Percentiles rank a stretch among this genome's conserved stretches.
Evolutionary conservation across 345 rosid genomes (phyloP).

Genomic region (Nephelium lappaceum): DNA sequence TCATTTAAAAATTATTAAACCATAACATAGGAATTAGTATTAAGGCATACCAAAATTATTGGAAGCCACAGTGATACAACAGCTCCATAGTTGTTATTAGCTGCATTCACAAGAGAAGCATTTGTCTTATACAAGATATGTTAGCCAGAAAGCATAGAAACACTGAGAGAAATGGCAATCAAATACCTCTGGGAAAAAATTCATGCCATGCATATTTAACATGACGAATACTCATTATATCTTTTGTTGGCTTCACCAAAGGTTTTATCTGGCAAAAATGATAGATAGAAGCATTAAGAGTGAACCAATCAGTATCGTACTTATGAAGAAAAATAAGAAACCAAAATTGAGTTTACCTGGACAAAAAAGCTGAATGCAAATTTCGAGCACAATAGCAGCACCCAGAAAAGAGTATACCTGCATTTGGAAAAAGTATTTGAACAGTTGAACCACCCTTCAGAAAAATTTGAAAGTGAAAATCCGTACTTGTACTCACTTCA

Average conservation of each 20-base stretch:
- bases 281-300: constrained; percentile 18
- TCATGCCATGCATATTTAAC: constrained; percentile 90
- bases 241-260: constrained; percentile 88
- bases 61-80: constrained; percentile 85
- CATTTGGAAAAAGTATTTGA: constrained; percentile 25
- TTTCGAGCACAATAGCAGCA: constrained; percentile 72
- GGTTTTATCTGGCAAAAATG: constrained; percentile 62
- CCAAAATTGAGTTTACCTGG: constrained; percentile 55
- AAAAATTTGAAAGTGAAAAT: constrained; percentile 16
- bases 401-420: constrained; percentile 95
- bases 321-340: constrained; percentile 7
- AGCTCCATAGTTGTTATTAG: constrained; percentile 72
- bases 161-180: constrained; percentile 15
- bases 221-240: constrained; percentile 67
- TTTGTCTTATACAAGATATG: constrained; percentile 18
- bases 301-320: not conserved
- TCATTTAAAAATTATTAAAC: not conserved
- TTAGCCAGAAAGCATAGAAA: constrained; percentile 16
- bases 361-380: constrained; percentile 74
- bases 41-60: constrained; percentile 58
- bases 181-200: constrained; percentile 76
- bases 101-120: constrained; percentile 43
- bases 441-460: constrained; percentile 6
- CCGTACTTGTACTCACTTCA: constrained; percentile 65
- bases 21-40: constrained; percentile 5